Conservation (phyloP, 345 rosid genomes). For the Brassica juncea region DNA sequence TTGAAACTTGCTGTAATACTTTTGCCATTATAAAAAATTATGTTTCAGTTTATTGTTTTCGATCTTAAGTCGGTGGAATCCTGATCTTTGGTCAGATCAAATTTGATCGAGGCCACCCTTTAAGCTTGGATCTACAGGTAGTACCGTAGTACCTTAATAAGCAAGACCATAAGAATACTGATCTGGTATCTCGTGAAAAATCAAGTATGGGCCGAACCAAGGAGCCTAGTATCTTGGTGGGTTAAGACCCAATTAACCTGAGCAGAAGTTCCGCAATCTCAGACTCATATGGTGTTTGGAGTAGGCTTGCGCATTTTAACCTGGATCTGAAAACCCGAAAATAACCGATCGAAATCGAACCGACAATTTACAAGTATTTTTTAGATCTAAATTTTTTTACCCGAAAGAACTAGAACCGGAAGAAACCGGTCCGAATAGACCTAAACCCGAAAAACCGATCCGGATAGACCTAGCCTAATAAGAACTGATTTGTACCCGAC, state of each 20-base stretch:
- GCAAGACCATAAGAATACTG: background rate
- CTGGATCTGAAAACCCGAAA: no score
- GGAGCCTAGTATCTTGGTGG: background rate
- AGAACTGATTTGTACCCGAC: no score
- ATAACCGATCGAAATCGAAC: no score
- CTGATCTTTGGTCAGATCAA: background rate
- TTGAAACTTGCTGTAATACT: constrained; percentile 28
- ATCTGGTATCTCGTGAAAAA: constrained; percentile 8
- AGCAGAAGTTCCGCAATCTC: background rate
- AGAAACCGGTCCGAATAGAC: no score
- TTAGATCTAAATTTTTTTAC: no score
- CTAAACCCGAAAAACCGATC: no score
- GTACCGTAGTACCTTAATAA: background rate
- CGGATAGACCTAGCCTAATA: no score
- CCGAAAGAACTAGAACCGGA: no score
- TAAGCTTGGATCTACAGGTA: background rate
- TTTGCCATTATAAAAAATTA: background rate
- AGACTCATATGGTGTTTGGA: background rate
- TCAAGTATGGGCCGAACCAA: background rate
- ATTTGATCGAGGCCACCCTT: background rate
- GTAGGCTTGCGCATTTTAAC: no score
- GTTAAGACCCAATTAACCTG: background rate
- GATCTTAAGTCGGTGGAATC: background rate
- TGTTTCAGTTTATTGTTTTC: constrained; percentile 5
- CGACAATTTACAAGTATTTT: no score